Base-by-base conservation (phyloP, 176 grass and related monocot species). In the Pontederia crassipes region DNA sequence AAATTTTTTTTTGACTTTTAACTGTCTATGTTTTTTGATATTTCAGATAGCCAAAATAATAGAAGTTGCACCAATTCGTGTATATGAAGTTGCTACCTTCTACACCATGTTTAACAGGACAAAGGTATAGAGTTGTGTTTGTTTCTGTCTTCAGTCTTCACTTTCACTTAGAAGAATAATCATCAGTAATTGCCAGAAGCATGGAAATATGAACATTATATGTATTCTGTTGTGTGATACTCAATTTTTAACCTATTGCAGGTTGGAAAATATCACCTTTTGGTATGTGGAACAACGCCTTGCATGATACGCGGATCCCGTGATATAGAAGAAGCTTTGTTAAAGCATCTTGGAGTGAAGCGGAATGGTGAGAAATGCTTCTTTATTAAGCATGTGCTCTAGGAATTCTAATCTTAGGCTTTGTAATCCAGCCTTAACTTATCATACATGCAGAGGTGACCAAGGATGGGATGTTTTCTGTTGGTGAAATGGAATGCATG, bases 1-100 rank as follows among this genome's bases (percentile, higher is more conserved):
- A 7, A 77, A 26, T n/a, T n/a, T n/a, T n/a, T 66, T 54, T 17
- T 52, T 40, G 4, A 48, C n/a, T 14, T 16, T 55, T 32, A 55
- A 47, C n/a, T 26, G 12, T 57, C 12, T 28, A 5, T 9, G 17
- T 15, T 12, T 74, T 49, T 16, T 82, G 27, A 18, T 61, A 46
- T 67, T 84, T 71, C 79, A 97, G 93, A 62, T 97, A 72, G 93
- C 93, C 64, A 91, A 91, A 59, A 79, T 91, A 4, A 74, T 97
- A 14, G 83, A 68, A 85, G 87, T 97, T 70, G 87, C 93, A 0
- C 87, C 93, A 2, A 88, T 97, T 62, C 89, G 87, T 67, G 93
- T 97, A 27, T 91, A 97, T 74, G 93, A 97, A 97, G 93, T 97
- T 72, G 81, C 93, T 52, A 97, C 93, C n/a, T 97, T 97, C 72